phyloP scores from a whole-genome alignment of 768 basidiomycete genomes.

The Paxillus ammoniavirescens region DNA sequence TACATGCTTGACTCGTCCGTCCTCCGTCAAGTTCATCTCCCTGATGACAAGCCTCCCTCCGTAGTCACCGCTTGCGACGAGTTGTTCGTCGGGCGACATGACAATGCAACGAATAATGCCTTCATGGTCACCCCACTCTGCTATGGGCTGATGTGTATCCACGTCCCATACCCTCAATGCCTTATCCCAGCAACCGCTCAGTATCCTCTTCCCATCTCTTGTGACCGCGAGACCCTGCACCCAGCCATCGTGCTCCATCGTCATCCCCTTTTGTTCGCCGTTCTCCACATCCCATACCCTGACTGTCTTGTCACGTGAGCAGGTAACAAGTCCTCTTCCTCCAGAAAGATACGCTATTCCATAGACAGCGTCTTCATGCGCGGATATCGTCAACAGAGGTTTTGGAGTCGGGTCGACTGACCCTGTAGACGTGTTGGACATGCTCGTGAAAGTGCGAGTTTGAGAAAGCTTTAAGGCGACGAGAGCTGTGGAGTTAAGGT shows the following conservation, averaged over 20 bases:
- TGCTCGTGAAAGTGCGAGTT: no score
- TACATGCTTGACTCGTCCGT: no score
- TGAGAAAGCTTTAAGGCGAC: no score
- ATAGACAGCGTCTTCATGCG: background rate
- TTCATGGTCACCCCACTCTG: background rate
- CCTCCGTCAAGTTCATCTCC: no score
- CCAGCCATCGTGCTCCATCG: background rate
- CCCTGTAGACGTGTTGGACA: no score
- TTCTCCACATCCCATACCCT: conserved; percentile 6
- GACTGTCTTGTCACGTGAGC: background rate
- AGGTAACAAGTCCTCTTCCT: conserved; percentile 3
- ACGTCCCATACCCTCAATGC: conserved; percentile 2
- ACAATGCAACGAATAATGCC: background rate
- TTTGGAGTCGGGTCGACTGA: no score
- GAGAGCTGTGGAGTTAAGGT: no score
- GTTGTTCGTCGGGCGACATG: conserved; percentile 2
- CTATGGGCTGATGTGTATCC: background rate
- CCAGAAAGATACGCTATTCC: conserved; percentile 5
- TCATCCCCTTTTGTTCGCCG: conserved; percentile 4
- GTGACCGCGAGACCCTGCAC: background rate
- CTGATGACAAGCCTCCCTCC: no score
- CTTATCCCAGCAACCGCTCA: background rate
- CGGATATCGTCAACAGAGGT: background rate
- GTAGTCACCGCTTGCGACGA: background rate
- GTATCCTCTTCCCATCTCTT: background rate